Conservation (phyloP, 202 grass and related monocot species). For the Carex sylvatica region DNA sequence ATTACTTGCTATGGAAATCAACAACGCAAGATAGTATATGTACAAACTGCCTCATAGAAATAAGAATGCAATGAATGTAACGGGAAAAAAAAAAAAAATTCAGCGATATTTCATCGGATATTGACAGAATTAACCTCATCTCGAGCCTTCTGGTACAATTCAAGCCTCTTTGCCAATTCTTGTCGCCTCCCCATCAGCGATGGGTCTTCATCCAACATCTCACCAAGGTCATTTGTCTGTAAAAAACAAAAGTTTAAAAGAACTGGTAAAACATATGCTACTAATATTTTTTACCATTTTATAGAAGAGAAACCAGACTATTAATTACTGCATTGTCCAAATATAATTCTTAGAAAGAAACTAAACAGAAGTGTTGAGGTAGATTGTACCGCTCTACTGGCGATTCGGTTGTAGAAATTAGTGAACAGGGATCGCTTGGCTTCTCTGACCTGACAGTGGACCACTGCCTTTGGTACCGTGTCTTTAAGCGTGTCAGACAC, state of each 20-base stretch:
- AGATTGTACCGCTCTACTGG: constrained; percentile 49
- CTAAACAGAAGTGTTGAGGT: not conserved
- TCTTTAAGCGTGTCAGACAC: constrained; percentile 50
- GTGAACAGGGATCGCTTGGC: constrained; percentile 57
- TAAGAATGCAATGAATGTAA: constrained; percentile 15
- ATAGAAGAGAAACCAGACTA: not conserved
- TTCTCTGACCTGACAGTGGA: constrained; percentile 69
- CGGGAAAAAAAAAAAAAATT: not conserved
- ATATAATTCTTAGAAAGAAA: constrained; percentile 7
- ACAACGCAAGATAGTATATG: constrained; percentile 1
- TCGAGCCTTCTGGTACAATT: constrained; percentile 27
- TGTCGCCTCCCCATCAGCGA: constrained; percentile 23
- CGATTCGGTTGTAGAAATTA: constrained; percentile 54
- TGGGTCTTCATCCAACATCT: constrained; percentile 36
- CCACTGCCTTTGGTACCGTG: constrained; percentile 60
- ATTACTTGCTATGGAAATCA: constrained; percentile 2
- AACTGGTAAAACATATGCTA: not conserved
- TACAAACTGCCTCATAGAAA: not conserved
- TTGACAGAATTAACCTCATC: constrained; percentile 26
- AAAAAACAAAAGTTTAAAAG: not conserved
- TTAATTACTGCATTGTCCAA: not conserved
- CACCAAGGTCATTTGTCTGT: constrained; percentile 29
- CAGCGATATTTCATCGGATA: not conserved
- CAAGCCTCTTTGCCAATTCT: constrained; percentile 23
- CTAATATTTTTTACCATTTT: not conserved